A percentile compares a stretch with the other conserved stretches of the same genome.
Evolutionary conservation across 1,284 basidiomycete genomes (phyloP).

Genomic region (Boletus sp.): DNA sequence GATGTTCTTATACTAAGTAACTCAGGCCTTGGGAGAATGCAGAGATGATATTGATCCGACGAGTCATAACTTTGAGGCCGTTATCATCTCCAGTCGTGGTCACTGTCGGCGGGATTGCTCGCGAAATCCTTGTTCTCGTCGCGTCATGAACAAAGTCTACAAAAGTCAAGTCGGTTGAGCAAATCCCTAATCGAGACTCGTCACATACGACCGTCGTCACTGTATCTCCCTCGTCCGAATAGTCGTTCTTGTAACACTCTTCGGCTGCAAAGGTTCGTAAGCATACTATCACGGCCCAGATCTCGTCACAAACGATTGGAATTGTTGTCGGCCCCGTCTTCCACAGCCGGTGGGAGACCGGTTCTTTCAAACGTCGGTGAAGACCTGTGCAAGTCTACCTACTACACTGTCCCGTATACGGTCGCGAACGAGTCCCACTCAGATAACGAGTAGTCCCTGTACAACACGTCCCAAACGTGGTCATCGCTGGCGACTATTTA

Average conservation of each 20-base stretch:
- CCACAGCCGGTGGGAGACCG: slow-evolving; percentile 59
- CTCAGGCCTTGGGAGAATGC: slow-evolving; percentile 28
- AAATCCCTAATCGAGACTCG: neutral
- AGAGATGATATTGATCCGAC: slow-evolving; percentile 21
- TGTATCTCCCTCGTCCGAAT: slow-evolving; percentile 70
- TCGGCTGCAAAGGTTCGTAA: slow-evolving; percentile 53
- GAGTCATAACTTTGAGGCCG: slow-evolving; percentile 4
- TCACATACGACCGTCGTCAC: slow-evolving; percentile 46
- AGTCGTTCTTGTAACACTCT: slow-evolving; percentile 81
- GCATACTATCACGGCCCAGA: neutral
- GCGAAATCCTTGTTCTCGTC: slow-evolving; percentile 31
- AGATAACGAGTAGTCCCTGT: slow-evolving; percentile 60
- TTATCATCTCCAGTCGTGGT: slow-evolving; percentile 36
- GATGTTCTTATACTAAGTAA: no score
- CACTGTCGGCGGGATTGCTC: slow-evolving; percentile 27
- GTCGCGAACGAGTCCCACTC: slow-evolving; percentile 57
- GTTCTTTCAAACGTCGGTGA: slow-evolving; percentile 46
- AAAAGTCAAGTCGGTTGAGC: slow-evolving; percentile 8
- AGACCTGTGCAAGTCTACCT: slow-evolving; percentile 27
- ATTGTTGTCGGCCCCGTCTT: slow-evolving; percentile 76
- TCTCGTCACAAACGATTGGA: slow-evolving; percentile 62
- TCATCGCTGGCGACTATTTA: slow-evolving; percentile 48
- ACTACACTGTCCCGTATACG: slow-evolving; percentile 75
- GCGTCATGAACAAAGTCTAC: slow-evolving; percentile 34
- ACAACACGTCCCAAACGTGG: slow-evolving; percentile 82